Percentiles rank a stretch among this genome's conserved stretches.
Evolutionary conservation across 345 rosid genomes (phyloP).

Genomic region (Corchorus olitorius): DNA sequence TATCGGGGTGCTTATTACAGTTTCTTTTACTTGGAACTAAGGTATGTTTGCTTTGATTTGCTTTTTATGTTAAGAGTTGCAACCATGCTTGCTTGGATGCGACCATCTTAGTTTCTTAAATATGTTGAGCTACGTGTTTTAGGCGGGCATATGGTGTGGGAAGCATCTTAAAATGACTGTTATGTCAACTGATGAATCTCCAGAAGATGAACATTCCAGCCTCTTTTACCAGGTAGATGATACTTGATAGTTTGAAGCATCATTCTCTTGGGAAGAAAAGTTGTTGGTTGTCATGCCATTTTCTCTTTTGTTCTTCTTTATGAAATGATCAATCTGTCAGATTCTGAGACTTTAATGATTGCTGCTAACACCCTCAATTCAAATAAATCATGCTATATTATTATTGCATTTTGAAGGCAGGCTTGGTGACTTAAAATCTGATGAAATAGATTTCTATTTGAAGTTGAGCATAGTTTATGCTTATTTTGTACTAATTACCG

Average conservation of each 20-base stretch:
- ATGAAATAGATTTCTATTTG: background rate
- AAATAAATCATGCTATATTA: background rate
- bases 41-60: conserved; percentile 41
- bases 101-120: conserved; percentile 14
- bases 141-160: conserved; percentile 85
- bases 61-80: background rate
- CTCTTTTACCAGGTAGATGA: conserved; percentile 69
- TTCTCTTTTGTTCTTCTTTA: background rate
- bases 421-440: background rate
- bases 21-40: conserved; percentile 62
- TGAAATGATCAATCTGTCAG: background rate
- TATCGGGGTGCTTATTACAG: conserved; percentile 38
- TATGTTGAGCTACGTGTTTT: conserved; percentile 9
- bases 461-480: background rate
- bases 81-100: background rate
- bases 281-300: background rate
- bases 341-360: background rate
- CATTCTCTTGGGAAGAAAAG: conserved; percentile 7
- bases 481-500: background rate
- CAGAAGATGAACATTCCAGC: conserved; percentile 78
- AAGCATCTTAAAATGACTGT: conserved; percentile 86
- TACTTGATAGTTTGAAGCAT: background rate
- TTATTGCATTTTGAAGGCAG: background rate
- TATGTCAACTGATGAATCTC: conserved; percentile 79
- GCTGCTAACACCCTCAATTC: background rate